Evolutionary conservation across 768 basidiomycete species (phyloP), one percentile per base, ranked within the genome.

Genomic region (Clitopilus passeckerianus): DNA sequence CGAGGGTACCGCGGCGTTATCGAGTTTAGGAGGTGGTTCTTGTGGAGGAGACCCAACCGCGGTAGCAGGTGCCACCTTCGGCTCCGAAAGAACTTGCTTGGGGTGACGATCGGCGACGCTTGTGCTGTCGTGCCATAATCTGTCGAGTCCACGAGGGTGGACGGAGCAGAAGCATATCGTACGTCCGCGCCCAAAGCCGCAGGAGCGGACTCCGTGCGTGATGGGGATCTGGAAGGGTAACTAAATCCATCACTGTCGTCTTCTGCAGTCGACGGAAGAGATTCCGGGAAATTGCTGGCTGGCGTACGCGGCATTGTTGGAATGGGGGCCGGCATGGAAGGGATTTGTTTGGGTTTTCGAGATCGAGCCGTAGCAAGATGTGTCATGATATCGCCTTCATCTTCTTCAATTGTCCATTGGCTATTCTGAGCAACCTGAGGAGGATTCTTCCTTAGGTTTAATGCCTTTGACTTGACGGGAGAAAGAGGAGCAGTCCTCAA

Each of bases 321-420:
- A 34, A 5, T 14, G 44, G n/a, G 41, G 23, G 23, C 30, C 37
- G 20, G 44, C 6, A 22, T 23, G 10, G 14, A 14, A 50, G 20
- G 46, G 22, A 2, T 23, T 50, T 9, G 46, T 24, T 37, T 55
- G 8, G 27, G 30, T 22, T 53, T 34, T 30, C 54, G 35, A 16
- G 35, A n/a, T 33, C 18, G 54, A 5, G 54, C 54, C 14, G 54
- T n/a, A 23, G 46, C 10, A 20, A 65, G 34, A 34, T 63, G 37
- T 15, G 64, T 53, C 62, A 63, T 64, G 10, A 63, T 65, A 43
- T 65, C 66, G 41, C 64, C 15, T 23, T 65, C 60, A 27, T 24
- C 18, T 30, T 62, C 57, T 27, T 61, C 63, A 37, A 44, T 43
- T 22, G 37, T 30, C 27, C 27, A 41, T 41, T 41, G 37, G 10